Evolutionary conservation across 2,329 filamentous ascomycete species (phyloP), one percentile per base, ranked within the genome.

Genomic region (Aspergillus bombycis): DNA sequence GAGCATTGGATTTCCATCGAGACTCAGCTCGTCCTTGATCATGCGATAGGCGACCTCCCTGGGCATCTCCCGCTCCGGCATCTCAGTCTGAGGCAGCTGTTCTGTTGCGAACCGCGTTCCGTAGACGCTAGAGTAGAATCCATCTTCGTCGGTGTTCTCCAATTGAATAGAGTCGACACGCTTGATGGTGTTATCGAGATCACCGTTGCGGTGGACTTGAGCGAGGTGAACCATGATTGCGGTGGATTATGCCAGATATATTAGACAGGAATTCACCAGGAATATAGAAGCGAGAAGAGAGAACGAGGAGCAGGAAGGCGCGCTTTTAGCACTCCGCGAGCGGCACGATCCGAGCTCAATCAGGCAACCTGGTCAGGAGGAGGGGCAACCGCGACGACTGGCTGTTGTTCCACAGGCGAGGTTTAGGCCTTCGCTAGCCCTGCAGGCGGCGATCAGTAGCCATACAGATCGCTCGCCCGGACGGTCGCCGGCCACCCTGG

Each of bases 1-100:
- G 58, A 96, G 85, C 84, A 93, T 94, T 10, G 93, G 93, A 71
- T 94, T 96, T 61, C 93, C 93, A 76, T 98, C 94, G 58, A 97
- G 83, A 67, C 91, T 95, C 68, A 97, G 84, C 75, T 97, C 92
- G 77, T 97, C 94, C 83, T 93, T 94, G 84, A 97, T 97, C 91
- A 97, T 91, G 56, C 93, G 90, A 79, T 97, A 97, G n/a, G 94
- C 94, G 58, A 97, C 87, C 70, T 96, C 91, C 70, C 87, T 89
- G 52, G 94, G 94, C 94, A 97, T 97, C 80, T 96, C 92, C 23
- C 81, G 74, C 72, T 97, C 93, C 1, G 94, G 93, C 88, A 98
- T 97, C 81, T 93, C 90, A 74, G 91, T 84, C 74, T 86, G 87
- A 32, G 94, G 93, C 48, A 98, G 84, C 72, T 96, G 92, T 74